A percentile compares a stretch with the other conserved stretches of the same genome.
These are phyloP conservation scores for Trichophyton benhamiae DNA, from an alignment of 2,329 filamentous ascomycete species.

Conservation along the genomic window DNA sequence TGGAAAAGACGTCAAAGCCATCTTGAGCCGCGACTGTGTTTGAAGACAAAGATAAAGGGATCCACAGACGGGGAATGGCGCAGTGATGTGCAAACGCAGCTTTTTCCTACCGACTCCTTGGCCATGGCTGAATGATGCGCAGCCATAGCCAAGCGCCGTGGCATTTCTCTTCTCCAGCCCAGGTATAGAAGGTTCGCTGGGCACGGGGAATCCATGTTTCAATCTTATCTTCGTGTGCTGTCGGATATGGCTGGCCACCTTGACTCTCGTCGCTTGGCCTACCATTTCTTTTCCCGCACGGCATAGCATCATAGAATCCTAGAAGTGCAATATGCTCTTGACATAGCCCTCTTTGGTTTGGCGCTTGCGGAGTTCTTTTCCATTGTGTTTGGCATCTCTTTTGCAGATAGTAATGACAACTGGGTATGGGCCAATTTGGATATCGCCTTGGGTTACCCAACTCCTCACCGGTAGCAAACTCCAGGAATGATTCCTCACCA, in stretches of 20 bases:
- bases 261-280: neutral
- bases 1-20: constrained; percentile 54
- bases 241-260: neutral
- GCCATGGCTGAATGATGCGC: neutral
- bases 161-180: neutral
- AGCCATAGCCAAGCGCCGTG: neutral
- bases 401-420: no score
- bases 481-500: neutral
- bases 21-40: neutral
- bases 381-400: neutral
- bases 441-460: neutral
- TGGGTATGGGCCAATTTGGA: neutral
- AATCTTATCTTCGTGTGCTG: neutral
- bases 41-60: neutral
- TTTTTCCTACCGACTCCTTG: neutral
- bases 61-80: neutral
- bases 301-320: neutral
- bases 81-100: neutral
- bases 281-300: no score
- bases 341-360: neutral
- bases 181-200: neutral
- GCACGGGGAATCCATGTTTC: neutral
- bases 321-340: neutral
- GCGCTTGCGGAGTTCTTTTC: neutral
- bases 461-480: neutral